Conservation (phyloP, 176 grass and related monocot species). For the Oryza punctata region DNA sequence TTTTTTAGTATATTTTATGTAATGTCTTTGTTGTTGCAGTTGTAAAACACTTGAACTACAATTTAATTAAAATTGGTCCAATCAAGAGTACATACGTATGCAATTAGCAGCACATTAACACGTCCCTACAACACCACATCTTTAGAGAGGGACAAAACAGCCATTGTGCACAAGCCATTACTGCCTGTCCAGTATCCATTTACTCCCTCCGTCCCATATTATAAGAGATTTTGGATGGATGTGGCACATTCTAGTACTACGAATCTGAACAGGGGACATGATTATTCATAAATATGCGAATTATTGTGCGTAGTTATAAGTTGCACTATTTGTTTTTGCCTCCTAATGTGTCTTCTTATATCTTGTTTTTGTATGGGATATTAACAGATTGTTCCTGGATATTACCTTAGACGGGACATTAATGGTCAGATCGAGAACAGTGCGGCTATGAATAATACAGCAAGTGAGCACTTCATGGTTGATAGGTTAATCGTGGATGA, state of each 20-base stretch:
- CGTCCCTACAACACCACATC: neutral
- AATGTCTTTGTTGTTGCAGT: neutral
- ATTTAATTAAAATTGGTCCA: constrained; percentile 11
- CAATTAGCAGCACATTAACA: neutral
- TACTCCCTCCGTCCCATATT: no score
- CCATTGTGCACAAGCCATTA: neutral
- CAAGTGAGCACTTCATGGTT: constrained; percentile 93
- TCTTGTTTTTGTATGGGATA: constrained; percentile 27
- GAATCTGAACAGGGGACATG: no score
- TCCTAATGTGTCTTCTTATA: constrained; percentile 13
- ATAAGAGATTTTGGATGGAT: no score
- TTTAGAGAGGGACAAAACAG: neutral
- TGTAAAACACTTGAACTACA: constrained; percentile 10
- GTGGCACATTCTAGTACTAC: no score
- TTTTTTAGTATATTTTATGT: constrained; percentile 4
- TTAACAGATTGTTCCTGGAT: constrained; percentile 87
- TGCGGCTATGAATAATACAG: constrained; percentile 77
- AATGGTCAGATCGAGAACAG: constrained; percentile 84
- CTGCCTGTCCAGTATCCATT: neutral
- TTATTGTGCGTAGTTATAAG: neutral
- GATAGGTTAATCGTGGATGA: constrained; percentile 91
- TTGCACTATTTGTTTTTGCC: no score
- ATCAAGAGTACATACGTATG: neutral
- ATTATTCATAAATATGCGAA: neutral
- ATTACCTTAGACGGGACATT: constrained; percentile 71